phyloP scores from a whole-genome alignment of 2,329 filamentous ascomycete species.

The Colletotrichum gigasporum region DNA sequence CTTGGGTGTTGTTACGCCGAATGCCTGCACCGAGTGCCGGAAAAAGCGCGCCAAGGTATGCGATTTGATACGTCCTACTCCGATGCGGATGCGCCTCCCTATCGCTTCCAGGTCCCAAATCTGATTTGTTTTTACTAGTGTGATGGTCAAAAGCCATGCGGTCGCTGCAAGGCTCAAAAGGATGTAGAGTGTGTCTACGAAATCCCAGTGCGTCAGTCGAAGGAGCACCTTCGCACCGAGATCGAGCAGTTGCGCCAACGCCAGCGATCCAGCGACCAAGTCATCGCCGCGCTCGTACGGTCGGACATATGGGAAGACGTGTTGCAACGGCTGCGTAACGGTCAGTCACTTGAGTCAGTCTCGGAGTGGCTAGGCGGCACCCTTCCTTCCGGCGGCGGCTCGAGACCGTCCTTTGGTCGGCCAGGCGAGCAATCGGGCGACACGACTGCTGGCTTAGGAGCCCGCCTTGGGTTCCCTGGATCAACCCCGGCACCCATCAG shows the following conservation, averaged over 20 bases:
- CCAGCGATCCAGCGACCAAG: conserved; percentile 63
- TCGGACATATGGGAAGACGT: conserved; percentile 64
- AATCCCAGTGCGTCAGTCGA: conserved; percentile 70
- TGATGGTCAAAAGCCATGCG: conserved; percentile 66
- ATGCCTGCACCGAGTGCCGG: conserved; percentile 69
- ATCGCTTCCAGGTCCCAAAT: not conserved
- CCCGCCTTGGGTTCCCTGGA: conserved; percentile 32
- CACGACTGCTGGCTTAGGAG: conserved; percentile 34
- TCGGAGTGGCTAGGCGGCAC: conserved; percentile 60
- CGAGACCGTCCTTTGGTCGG: conserved; percentile 41
- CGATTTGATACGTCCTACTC: not conserved
- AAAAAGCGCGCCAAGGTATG: conserved; percentile 70
- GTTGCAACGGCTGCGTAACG: conserved; percentile 60
- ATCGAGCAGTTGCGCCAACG: conserved; percentile 65
- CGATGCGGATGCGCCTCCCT: not conserved
- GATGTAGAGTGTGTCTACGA: conserved; percentile 69
- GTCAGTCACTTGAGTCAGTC: conserved; percentile 64
- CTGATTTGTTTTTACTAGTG: conserved; percentile 52
- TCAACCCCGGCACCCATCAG: conserved; percentile 37
- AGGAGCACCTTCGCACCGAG: conserved; percentile 68
- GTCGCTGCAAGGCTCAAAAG: conserved; percentile 63
- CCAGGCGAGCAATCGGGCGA: conserved; percentile 37
- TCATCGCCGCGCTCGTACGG: conserved; percentile 63
- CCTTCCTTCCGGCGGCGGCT: conserved; percentile 41
- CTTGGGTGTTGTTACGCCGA: conserved; percentile 65